phyloP scores from a whole-genome alignment of 2,329 filamentous ascomycete genomes.

The Sphaerulina musiva region DNA sequence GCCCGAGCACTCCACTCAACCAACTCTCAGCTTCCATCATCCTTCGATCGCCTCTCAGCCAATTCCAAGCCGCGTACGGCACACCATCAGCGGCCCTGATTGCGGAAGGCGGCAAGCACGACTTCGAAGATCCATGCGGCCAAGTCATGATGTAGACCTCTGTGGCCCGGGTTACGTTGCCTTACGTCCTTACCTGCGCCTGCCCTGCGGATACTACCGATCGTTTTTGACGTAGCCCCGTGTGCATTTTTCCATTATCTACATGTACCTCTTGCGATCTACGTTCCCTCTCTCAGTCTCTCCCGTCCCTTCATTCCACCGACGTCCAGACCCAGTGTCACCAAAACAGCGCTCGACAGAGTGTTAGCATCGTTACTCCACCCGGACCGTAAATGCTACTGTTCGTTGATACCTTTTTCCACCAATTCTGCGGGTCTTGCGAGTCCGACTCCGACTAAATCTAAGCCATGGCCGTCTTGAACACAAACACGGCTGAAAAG shows the following conservation, averaged over 20 bases:
- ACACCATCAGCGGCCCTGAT: not conserved
- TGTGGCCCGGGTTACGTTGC: too few relatives aligned
- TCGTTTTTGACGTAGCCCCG: too few relatives aligned
- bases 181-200: too few relatives aligned
- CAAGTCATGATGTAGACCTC: not conserved
- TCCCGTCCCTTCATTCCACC: not conserved
- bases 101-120: not conserved
- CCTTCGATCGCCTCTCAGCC: not conserved
- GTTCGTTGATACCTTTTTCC: conserved; percentile 12
- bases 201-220: too few relatives aligned
- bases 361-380: not conserved
- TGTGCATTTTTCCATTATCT: too few relatives aligned
- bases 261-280: too few relatives aligned
- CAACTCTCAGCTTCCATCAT: not conserved
- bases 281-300: too few relatives aligned
- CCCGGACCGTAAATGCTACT: conserved; percentile 11
- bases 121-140: not conserved
- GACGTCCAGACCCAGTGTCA: not conserved
- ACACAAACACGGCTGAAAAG: conserved; percentile 10
- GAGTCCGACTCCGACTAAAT: conserved; percentile 10
- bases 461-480: not conserved
- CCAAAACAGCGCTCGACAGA: not conserved
- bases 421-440: conserved; percentile 14
- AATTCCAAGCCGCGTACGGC: not conserved
- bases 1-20: not conserved